Evolutionary conservation across 495 filamentous ascomycete species (phyloP).

Genomic region (Massariosphaeria phaeospora): DNA sequence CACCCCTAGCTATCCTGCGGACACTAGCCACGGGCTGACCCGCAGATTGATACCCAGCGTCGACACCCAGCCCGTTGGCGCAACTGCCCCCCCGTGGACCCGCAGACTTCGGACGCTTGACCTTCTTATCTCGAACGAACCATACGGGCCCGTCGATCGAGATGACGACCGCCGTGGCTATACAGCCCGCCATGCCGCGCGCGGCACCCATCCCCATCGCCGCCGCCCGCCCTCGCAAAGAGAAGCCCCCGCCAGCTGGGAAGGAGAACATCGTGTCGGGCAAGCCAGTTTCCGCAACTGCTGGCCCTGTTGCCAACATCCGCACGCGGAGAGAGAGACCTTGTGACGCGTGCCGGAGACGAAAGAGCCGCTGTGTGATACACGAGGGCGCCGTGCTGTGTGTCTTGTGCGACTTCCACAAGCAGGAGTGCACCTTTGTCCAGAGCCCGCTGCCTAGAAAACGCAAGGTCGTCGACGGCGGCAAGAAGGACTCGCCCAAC

Average conservation of each 20-base stretch:
- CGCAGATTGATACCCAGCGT: conserved; percentile 17
- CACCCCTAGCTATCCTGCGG: conserved; percentile 2
- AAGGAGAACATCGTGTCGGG: conserved; percentile 39
- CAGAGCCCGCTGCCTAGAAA: conserved; percentile 50
- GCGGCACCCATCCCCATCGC: conserved; percentile 37
- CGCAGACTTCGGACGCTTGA: conserved; percentile 9
- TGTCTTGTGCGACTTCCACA: conserved; percentile 51
- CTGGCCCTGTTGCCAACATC: conserved; percentile 33
- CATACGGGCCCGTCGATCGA: conserved; percentile 16
- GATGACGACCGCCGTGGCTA: conserved; percentile 40
- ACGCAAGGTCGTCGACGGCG: conserved; percentile 41
- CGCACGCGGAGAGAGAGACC: conserved; percentile 36
- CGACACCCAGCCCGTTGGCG: conserved; percentile 6
- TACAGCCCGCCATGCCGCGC: conserved; percentile 38
- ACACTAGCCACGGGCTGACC: conserved; percentile 32
- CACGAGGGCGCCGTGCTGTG: conserved; percentile 76
- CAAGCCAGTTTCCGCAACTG: conserved; percentile 28
- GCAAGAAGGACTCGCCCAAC: conserved; percentile 30
- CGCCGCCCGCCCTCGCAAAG: conserved; percentile 31
- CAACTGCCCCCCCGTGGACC: neutral
- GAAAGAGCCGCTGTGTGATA: conserved; percentile 87
- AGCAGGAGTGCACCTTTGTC: conserved; percentile 48
- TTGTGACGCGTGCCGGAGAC: conserved; percentile 71
- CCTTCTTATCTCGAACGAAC: conserved; percentile 30
- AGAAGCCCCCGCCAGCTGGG: conserved; percentile 30